Evolutionary conservation across 164 flowering plant genomes (phyloP).

Genomic region (Vitis riparia): DNA sequence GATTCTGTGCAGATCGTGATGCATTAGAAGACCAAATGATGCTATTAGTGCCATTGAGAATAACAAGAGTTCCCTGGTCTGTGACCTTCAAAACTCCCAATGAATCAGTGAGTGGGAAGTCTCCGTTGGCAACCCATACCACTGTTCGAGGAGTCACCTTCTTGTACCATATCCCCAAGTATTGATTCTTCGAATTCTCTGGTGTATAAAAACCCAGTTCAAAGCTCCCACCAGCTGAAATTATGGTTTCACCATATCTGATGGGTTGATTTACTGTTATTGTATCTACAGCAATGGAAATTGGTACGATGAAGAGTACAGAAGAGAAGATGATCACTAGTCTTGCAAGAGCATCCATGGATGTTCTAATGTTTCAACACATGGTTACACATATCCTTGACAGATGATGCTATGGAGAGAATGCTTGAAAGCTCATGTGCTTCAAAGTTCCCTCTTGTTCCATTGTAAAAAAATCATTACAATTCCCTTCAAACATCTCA

Average conservation of each 20-base stretch:
- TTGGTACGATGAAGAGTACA: background rate
- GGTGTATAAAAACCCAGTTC: too few relatives aligned
- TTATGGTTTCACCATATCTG: background rate
- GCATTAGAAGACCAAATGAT: too few relatives aligned
- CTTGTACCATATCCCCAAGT: too few relatives aligned
- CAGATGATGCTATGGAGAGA: background rate
- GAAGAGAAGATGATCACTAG: background rate
- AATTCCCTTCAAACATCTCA: background rate
- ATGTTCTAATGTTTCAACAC: background rate
- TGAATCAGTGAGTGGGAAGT: too few relatives aligned
- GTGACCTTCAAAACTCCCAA: background rate
- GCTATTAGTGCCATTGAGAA: too few relatives aligned
- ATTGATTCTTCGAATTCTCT: too few relatives aligned
- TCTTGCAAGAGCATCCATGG: background rate
- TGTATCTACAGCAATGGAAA: background rate
- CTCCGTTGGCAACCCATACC: background rate
- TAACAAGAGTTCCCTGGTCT: too few relatives aligned
- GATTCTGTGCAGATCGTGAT: too few relatives aligned
- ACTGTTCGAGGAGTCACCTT: too few relatives aligned
- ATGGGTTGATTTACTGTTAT: background rate
- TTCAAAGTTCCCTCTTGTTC: background rate
- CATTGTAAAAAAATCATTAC: background rate
- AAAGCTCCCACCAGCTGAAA: background rate
- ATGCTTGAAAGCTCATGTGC: too few relatives aligned
- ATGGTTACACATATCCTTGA: too few relatives aligned